Percentiles rank a stretch among this genome's conserved stretches.
Conservation (phyloP, 225 moss, liverwort and hornwort species). For the Polytrichum commune region DNA sequence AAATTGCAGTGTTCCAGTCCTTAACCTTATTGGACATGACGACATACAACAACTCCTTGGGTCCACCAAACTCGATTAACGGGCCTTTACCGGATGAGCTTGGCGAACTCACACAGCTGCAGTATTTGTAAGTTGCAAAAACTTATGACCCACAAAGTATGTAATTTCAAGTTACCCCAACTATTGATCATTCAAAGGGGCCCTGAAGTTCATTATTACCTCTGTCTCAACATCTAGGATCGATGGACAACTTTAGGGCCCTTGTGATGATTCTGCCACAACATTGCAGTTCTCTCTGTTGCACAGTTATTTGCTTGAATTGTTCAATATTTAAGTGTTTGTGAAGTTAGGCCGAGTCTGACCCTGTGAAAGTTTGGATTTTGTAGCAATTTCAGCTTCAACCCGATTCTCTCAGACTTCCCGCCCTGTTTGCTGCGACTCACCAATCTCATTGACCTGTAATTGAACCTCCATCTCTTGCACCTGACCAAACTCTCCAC, state of each 20-base stretch:
- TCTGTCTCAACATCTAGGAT: too few species aligned
- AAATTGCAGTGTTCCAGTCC: constrained; percentile 36
- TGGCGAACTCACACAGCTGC: constrained; percentile 24
- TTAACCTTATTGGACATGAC: constrained; percentile 29
- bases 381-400: constrained; percentile 45
- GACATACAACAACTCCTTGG: constrained; percentile 37
- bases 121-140: constrained; percentile 31
- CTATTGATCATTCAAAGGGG: too few species aligned
- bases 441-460: constrained; percentile 46
- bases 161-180: too few species aligned
- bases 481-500: too few species aligned
- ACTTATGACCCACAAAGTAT: not conserved
- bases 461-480: too few species aligned
- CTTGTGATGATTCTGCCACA: too few species aligned
- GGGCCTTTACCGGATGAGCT: constrained; percentile 42
- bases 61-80: constrained; percentile 8
- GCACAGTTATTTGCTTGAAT: too few species aligned
- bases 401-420: constrained; percentile 23
- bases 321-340: not conserved
- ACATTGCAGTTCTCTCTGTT: too few species aligned
- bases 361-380: not conserved
- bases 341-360: not conserved
- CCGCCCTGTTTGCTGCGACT: constrained; percentile 43
- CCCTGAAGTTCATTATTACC: too few species aligned
- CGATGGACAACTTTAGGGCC: too few species aligned